phyloP scores from a whole-genome alignment of 495 filamentous ascomycete genomes.

The Penicillium robsamsonii region DNA sequence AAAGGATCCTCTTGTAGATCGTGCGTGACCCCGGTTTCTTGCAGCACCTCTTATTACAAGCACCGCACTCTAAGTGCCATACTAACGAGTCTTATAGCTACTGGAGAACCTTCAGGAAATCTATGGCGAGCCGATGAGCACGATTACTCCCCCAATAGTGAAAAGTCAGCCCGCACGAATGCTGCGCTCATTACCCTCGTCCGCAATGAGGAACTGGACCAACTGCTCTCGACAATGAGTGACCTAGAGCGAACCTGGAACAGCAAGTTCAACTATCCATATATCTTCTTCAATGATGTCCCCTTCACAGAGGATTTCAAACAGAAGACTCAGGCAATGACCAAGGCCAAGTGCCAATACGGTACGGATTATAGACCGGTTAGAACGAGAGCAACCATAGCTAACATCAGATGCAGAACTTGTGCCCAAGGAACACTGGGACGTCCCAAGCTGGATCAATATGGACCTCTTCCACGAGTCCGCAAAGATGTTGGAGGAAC shows the following conservation, averaged over 20 bases:
- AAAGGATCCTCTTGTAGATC: slow-evolving; percentile 78
- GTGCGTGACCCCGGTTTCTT: slow-evolving; percentile 48
- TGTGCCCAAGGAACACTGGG: slow-evolving; percentile 95
- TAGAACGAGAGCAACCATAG: not conserved
- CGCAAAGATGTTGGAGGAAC: slow-evolving; percentile 74
- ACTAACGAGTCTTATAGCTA: slow-evolving; percentile 50
- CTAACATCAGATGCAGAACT: slow-evolving; percentile 52
- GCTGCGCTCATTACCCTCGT: slow-evolving; percentile 91
- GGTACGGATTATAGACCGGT: slow-evolving; percentile 49
- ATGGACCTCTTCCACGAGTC: slow-evolving; percentile 81
- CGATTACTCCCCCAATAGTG: slow-evolving; percentile 68
- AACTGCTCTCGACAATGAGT: slow-evolving; percentile 79
- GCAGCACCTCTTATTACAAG: slow-evolving; percentile 6
- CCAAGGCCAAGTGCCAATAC: slow-evolving; percentile 81
- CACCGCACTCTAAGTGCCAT: not conserved
- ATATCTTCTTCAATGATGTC: slow-evolving; percentile 98
- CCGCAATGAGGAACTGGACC: slow-evolving; percentile 81
- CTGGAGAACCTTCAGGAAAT: slow-evolving; percentile 74
- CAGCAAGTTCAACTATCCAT: slow-evolving; percentile 98
- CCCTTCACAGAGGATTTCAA: slow-evolving; percentile 94
- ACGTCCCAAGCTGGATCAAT: slow-evolving; percentile 88
- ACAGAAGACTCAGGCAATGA: slow-evolving; percentile 66
- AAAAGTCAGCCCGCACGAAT: slow-evolving; percentile 78
- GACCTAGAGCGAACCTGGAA: slow-evolving; percentile 97
- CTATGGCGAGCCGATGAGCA: slow-evolving; percentile 67